Evolutionary conservation across 2,329 filamentous ascomycete species (phyloP).

Genomic region (Neonectria hederae): DNA sequence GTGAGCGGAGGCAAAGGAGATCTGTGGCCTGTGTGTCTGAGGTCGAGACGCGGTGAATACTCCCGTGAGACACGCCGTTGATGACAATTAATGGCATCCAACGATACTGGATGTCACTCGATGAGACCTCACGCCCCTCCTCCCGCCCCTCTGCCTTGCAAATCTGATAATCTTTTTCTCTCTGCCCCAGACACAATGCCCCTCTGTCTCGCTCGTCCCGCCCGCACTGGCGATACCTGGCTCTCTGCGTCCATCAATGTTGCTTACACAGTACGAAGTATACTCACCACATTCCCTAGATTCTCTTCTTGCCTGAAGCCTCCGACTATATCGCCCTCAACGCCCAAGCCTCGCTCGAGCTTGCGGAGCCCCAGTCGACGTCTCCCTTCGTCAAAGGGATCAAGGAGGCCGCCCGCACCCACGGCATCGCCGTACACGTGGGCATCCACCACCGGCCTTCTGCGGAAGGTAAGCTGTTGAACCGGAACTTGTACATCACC

Average conservation of each 20-base stretch:
- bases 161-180: neutral
- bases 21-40: conserved; percentile 12
- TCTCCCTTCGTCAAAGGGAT: conserved; percentile 83
- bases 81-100: neutral
- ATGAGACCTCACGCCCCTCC: conserved; percentile 20
- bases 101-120: neutral
- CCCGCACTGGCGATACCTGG: conserved; percentile 28
- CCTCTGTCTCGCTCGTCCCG: conserved; percentile 2
- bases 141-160: conserved; percentile 6
- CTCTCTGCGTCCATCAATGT: conserved; percentile 5
- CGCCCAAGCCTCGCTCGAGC: conserved; percentile 72
- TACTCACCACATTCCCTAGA: conserved; percentile 52
- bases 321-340: conserved; percentile 85
- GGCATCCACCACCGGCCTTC: conserved; percentile 79
- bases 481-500: conserved; percentile 63
- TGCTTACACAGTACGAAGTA: conserved; percentile 29
- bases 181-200: neutral
- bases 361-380: conserved; percentile 72
- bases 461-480: conserved; percentile 52
- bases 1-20: neutral
- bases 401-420: conserved; percentile 69
- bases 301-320: conserved; percentile 92
- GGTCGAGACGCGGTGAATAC: conserved; percentile 21
- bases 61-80: conserved; percentile 39
- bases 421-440: conserved; percentile 79